Evolutionary conservation across 352 stramenopile genomes (phyloP), one percentile per base, ranked within the genome.

Genomic region (Hyphochytrium catenoides): DNA sequence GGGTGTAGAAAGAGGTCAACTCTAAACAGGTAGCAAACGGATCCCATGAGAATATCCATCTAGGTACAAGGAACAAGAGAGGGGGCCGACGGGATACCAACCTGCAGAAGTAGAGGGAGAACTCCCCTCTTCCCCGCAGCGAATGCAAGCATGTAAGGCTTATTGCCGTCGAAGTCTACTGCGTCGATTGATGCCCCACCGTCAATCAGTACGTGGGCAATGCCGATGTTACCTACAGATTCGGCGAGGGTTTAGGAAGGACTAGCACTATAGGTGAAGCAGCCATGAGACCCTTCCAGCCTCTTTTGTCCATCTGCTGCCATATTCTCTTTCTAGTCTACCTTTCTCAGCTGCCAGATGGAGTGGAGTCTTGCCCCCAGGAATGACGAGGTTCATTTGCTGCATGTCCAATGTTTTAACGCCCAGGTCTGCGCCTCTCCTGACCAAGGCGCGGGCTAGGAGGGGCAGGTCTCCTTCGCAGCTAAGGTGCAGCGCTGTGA

Each of bases 401-500:
- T 64, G 31, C 21, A 45, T 34, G 31, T 45, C 44, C 29, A 37
- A 42, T 9, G 43, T 27, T 9, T 56, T 45, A 9, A 39, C 44
- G 42, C 41, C 27, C 51, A 62, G 6, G 61, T 50, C 17, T 74
- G 37, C 31, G 27, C 23, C 36, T 8, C 9, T 31, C 0, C 25
- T 11, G 11, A 43, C 9, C 36, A 43, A 21, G 4, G 36, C 26
- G 15, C 20, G 7, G 8, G 21, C 5, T 12, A 78, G 71, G 21
- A 40, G 39, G 0, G 26, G 18, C 63, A 77, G 74, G 39, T 74
- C 62, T 3, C 63, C 62, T 26, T 83, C 68, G 19, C 73, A 48
- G 1, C 65, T 66, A 45, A 79, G 79, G 26, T 79, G 65, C 8
- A 79, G 32, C 21, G 63, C 51, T 3, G 56, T 71, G n/a, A 68